phyloP scores from a whole-genome alignment of 2,329 filamentous ascomycete genomes.

The Thielaviopsis populi region DNA sequence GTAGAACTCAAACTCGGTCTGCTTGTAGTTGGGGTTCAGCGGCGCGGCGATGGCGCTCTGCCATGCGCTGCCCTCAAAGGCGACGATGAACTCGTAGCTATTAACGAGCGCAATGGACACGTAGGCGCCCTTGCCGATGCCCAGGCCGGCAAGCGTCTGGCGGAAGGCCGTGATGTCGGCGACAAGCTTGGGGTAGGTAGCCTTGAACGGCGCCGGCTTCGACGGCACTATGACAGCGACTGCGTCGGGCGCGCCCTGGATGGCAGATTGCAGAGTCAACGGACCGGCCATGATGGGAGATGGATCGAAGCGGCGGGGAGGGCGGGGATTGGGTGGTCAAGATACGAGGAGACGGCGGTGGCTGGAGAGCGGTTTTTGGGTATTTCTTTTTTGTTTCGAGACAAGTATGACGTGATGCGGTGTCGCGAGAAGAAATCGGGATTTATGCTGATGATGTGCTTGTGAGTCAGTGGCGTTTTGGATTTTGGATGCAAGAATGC shows the following conservation, averaged over 20 bases:
- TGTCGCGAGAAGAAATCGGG: background rate
- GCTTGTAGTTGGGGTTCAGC: slow-evolving; percentile 79
- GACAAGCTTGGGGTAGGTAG: slow-evolving; percentile 54
- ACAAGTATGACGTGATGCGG: background rate
- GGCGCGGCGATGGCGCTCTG: slow-evolving; percentile 72
- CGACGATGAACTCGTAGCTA: slow-evolving; percentile 76
- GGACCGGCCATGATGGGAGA: slow-evolving; percentile 16
- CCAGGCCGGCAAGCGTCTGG: slow-evolving; percentile 59
- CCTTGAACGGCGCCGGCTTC: slow-evolving; percentile 43
- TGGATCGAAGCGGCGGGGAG: background rate
- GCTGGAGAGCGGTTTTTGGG: too few relatives aligned
- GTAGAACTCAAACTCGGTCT: slow-evolving; percentile 83
- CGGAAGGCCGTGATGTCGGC: slow-evolving; percentile 57
- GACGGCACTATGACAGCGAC: slow-evolving; percentile 60
- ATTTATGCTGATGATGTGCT: background rate
- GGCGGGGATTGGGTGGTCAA: too few relatives aligned
- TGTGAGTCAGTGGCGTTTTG: background rate
- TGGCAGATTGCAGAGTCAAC: slow-evolving; percentile 36
- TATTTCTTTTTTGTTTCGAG: background rate
- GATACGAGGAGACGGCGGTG: too few relatives aligned
- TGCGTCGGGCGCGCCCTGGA: slow-evolving; percentile 31
- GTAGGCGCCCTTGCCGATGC: slow-evolving; percentile 51
- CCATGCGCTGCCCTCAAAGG: slow-evolving; percentile 74
- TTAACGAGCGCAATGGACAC: slow-evolving; percentile 76
- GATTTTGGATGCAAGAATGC: too few relatives aligned